Evolutionary conservation across 1,139 yeast genomes (phyloP).

Genomic region (Hemisphaericaspora lyxosophila): DNA sequence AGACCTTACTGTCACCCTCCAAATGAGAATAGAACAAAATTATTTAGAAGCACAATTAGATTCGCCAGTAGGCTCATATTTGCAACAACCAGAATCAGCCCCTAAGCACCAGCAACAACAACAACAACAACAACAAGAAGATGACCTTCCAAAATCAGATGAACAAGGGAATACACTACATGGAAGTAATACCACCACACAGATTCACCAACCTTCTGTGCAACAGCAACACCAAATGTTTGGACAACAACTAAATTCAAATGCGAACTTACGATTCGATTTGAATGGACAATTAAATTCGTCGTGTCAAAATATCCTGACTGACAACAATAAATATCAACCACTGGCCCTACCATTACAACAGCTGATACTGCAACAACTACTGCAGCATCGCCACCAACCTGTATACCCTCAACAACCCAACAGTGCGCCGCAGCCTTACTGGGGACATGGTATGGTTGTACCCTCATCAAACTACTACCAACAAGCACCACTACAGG

Average conservation of each 20-base stretch:
- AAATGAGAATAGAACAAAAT: slow-evolving; percentile 33
- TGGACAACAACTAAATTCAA: not conserved
- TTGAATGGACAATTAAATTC: not conserved
- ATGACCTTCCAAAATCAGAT: not conserved
- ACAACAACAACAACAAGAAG: not conserved
- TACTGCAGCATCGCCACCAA: slow-evolving; percentile 12
- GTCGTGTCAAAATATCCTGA: not conserved
- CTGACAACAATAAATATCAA: not conserved
- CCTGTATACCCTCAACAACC: slow-evolving; percentile 4
- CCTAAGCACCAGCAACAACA: slow-evolving; percentile 11
- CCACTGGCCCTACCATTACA: slow-evolving; percentile 5
- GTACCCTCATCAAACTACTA: not conserved
- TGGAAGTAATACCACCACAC: not conserved
- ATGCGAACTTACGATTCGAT: not conserved
- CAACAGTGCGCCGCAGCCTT: slow-evolving; percentile 2
- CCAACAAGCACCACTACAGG: not conserved
- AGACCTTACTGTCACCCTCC: no score
- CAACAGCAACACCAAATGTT: not conserved
- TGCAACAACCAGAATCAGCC: slow-evolving; percentile 6
- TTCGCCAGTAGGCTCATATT: slow-evolving; percentile 18
- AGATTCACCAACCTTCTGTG: not conserved
- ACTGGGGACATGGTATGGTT: not conserved
- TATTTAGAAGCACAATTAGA: slow-evolving; percentile 31
- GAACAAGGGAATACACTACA: not conserved
- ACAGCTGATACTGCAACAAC: slow-evolving; percentile 12